Conservation (phyloP, 352 stramenopile genomes). For the Peronospora destructor region DNA sequence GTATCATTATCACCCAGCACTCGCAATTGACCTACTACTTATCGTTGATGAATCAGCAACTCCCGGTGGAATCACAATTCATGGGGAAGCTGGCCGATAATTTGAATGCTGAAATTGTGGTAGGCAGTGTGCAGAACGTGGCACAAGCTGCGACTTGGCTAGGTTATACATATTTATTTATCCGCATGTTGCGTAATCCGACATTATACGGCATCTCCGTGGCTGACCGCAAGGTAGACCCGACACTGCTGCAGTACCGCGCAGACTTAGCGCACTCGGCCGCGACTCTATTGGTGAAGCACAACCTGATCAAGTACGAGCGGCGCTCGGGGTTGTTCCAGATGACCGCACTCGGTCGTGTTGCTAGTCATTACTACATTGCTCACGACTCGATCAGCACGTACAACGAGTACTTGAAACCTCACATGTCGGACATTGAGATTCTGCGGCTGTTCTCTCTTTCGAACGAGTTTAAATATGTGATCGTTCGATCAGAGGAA, state of each 20-base stretch:
- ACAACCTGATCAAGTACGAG: conserved; percentile 98
- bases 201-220: conserved; percentile 92
- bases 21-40: conserved; percentile 99
- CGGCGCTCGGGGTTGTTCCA: conserved; percentile 92
- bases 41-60: conserved; percentile 98
- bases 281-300: conserved; percentile 92
- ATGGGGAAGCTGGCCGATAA: conserved; percentile 95
- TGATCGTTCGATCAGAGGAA: conserved; percentile 97
- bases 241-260: conserved; percentile 91
- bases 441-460: conserved; percentile 98
- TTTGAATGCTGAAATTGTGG: conserved; percentile 98
- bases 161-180: conserved; percentile 99
- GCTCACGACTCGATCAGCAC: conserved; percentile 96
- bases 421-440: conserved; percentile 99
- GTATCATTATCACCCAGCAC: conserved; percentile 99
- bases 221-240: conserved; percentile 86
- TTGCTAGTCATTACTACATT: conserved; percentile 99
- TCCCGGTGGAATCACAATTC: conserved; percentile 99
- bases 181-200: conserved; percentile 98
- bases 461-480: conserved; percentile 98
- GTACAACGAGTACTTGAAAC: conserved; percentile 98
- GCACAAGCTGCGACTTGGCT: conserved; percentile 96
- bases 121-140: conserved; percentile 94
- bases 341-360: conserved; percentile 93
- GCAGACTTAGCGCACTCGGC: conserved; percentile 96